phyloP scores from a whole-genome alignment of 2,329 filamentous ascomycete genomes.

The Fusarium zealandicum region DNA sequence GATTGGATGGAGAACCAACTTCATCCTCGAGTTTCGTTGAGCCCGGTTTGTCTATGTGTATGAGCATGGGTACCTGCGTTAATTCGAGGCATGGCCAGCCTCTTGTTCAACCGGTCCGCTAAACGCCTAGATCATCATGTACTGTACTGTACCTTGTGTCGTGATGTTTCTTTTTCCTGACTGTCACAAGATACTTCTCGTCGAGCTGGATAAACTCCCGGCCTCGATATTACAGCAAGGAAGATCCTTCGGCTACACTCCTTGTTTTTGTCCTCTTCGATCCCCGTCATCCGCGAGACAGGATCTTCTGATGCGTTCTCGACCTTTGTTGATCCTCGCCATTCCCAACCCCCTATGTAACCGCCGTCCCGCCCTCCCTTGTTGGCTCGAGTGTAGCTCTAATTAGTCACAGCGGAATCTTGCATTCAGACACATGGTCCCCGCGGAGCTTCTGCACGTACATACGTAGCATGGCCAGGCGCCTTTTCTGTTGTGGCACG shows the following conservation, averaged over 20 bases:
- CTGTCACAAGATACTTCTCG: constrained; percentile 6
- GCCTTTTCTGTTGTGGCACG: constrained; percentile 28
- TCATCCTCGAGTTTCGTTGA: neutral
- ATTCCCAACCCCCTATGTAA: constrained; percentile 12
- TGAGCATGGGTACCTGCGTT: constrained; percentile 25
- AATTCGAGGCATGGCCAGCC: constrained; percentile 8
- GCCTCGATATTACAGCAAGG: constrained; percentile 24
- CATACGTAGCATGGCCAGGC: constrained; percentile 8
- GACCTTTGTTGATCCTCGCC: constrained; percentile 1
- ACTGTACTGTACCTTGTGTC: neutral
- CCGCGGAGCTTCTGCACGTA: constrained; percentile 30
- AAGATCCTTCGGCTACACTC: constrained; percentile 4
- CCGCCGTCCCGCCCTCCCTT: constrained; percentile 19
- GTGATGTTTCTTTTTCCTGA: constrained; percentile 4
- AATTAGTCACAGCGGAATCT: constrained; percentile 41
- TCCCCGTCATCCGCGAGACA: constrained; percentile 1
- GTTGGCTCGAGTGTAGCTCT: neutral
- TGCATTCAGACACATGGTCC: constrained; percentile 38
- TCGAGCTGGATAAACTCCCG: constrained; percentile 13
- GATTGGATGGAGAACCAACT: neutral
- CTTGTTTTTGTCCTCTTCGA: constrained; percentile 13
- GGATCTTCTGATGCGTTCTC: constrained; percentile 2
- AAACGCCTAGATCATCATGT: neutral
- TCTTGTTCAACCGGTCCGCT: constrained; percentile 13
- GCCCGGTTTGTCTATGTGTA: neutral